Conservation (phyloP, 768 basidiomycete genomes). For the Harrya chromipes region DNA sequence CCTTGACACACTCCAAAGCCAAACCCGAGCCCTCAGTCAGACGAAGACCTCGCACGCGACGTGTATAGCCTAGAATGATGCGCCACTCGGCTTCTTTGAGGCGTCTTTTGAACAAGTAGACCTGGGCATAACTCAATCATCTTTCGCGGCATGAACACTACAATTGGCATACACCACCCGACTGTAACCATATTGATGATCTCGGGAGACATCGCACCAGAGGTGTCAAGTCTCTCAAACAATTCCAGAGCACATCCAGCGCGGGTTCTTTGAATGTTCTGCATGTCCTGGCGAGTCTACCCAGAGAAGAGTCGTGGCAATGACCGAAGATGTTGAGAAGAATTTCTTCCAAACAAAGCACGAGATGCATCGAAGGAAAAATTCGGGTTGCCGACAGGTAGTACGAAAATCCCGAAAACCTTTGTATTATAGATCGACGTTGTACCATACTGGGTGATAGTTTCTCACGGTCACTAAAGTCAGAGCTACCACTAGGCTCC, state of each 20-base stretch:
- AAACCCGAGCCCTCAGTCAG: not conserved
- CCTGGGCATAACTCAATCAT: not conserved
- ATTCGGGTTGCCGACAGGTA: no score
- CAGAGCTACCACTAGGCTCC: no score
- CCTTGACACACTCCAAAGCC: not conserved
- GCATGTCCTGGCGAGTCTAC: constrained; percentile 8
- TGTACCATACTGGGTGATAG: no score
- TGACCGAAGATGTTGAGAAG: constrained; percentile 9
- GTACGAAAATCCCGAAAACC: no score
- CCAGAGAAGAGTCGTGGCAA: constrained; percentile 3
- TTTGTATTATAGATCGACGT: no score
- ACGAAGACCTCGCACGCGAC: constrained; percentile 8
- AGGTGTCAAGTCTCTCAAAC: constrained; percentile 10
- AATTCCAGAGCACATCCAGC: constrained; percentile 9
- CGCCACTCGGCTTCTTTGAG: constrained; percentile 8
- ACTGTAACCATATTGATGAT: not conserved
- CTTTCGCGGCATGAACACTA: not conserved
- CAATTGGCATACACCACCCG: constrained; percentile 4
- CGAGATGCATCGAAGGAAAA: no score
- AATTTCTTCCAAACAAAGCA: constrained; percentile 6
- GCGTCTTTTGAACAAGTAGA: not conserved
- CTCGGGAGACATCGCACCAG: constrained; percentile 10
- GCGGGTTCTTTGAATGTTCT: constrained; percentile 13
- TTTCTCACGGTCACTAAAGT: no score
- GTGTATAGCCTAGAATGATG: constrained; percentile 7